These are phyloP conservation scores for Camillea tinctor DNA, from an alignment of 2,329 filamentous ascomycete genomes.

Conservation along the genomic window DNA sequence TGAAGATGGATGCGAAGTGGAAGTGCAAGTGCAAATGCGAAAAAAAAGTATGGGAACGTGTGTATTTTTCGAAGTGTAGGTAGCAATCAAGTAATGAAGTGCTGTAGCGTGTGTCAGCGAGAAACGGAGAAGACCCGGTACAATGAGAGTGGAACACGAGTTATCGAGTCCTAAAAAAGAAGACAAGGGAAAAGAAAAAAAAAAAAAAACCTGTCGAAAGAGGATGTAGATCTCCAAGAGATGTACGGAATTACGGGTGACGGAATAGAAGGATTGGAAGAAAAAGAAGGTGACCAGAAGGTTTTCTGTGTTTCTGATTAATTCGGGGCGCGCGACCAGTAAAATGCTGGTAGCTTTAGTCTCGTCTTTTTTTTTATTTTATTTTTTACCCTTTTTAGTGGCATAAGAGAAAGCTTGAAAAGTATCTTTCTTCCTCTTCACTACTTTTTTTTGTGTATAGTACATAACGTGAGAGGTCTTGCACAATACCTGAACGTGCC, in stretches of 20 bases:
- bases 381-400: not conserved
- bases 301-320: not conserved
- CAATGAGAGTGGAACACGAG: not conserved
- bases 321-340: not conserved
- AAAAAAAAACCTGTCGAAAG: not conserved
- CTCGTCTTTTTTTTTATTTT: not conserved
- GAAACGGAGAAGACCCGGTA: not conserved
- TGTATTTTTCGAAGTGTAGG: not conserved
- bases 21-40: not conserved
- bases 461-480: not conserved
- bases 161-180: not conserved
- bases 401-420: not conserved
- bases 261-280: not conserved
- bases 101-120: not conserved
- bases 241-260: not conserved
- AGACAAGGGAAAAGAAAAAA: not conserved
- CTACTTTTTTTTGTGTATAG: not conserved
- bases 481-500: not conserved
- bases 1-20: not conserved
- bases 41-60: not conserved
- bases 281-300: conserved; percentile 1
- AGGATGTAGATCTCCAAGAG: not conserved
- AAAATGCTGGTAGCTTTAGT: not conserved
- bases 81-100: not conserved
- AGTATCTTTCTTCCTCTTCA: not conserved